A percentile compares a stretch with the other conserved stretches of the same genome.
Evolutionary conservation across 1,139 yeast genomes (phyloP).

Genomic region (Yamadazyma taylorii): DNA sequence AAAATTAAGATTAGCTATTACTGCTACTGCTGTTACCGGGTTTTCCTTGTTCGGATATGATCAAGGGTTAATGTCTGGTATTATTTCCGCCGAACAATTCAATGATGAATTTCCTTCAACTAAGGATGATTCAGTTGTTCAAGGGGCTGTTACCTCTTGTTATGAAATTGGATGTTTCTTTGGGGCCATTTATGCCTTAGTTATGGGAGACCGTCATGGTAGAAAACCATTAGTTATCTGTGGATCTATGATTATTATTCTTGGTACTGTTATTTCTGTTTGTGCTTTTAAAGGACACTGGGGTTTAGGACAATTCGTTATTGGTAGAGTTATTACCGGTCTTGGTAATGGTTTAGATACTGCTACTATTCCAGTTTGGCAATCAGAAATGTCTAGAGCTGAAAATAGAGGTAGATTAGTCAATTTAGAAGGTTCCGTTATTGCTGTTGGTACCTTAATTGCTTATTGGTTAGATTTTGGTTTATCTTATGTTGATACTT

Average conservation of each 20-base stretch:
- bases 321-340: slow-evolving; percentile 49
- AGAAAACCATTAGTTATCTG: slow-evolving; percentile 41
- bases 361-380: slow-evolving; percentile 42
- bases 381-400: slow-evolving; percentile 36
- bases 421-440: slow-evolving; percentile 65
- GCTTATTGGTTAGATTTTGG: slow-evolving; percentile 56
- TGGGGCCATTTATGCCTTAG: slow-evolving; percentile 52
- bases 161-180: slow-evolving; percentile 76
- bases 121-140: slow-evolving; percentile 40
- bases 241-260: slow-evolving; percentile 40
- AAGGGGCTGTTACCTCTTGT: slow-evolving; percentile 71
- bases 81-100: slow-evolving; percentile 62
- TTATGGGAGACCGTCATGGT: slow-evolving; percentile 46
- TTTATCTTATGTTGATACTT: slow-evolving; percentile 46
- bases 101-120: slow-evolving; percentile 58
- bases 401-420: slow-evolving; percentile 54
- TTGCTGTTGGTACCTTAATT: slow-evolving; percentile 45
- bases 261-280: slow-evolving; percentile 48
- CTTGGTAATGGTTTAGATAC: slow-evolving; percentile 35
- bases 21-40: slow-evolving; percentile 60
- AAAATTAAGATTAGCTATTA: slow-evolving; percentile 42
- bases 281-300: slow-evolving; percentile 58
- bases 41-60: slow-evolving; percentile 73
- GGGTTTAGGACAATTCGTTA: slow-evolving; percentile 45
- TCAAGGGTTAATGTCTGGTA: slow-evolving; percentile 76